These are phyloP conservation scores for Nidularia pulvinata DNA, from an alignment of 768 basidiomycete genomes.

Conservation along the genomic window DNA sequence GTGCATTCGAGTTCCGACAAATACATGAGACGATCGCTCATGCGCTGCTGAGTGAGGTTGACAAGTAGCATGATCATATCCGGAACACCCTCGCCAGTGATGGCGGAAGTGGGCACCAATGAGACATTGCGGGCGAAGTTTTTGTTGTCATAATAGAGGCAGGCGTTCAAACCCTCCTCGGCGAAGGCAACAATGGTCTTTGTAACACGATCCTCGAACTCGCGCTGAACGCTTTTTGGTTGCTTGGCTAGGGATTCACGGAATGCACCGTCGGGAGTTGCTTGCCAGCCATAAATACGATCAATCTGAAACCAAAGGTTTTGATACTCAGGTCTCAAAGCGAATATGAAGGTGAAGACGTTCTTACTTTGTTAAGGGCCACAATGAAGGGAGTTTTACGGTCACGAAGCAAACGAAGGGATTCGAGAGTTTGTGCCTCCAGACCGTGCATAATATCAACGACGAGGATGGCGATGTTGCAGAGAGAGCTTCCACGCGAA, in stretches of 20 bases:
- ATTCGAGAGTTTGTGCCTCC: conserved; percentile 98
- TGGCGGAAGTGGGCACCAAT: conserved; percentile 95
- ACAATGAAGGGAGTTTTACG: conserved; percentile 99
- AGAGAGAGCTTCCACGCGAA: conserved; percentile 92
- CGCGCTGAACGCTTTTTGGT: conserved; percentile 73
- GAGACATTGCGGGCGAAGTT: conserved; percentile 93
- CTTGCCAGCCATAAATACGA: conserved; percentile 94
- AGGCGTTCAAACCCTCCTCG: conserved; percentile 96
- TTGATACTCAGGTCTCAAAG: too few species aligned
- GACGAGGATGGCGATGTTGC: conserved; percentile 98
- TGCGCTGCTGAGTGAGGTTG: conserved; percentile 96
- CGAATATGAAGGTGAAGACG: too few species aligned
- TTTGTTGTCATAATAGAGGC: conserved; percentile 98
- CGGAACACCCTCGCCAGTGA: conserved; percentile 97
- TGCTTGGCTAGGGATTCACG: conserved; percentile 89
- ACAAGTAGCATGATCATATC: conserved; percentile 99
- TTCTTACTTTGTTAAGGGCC: conserved; percentile 87
- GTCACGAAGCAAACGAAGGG: conserved; percentile 86
- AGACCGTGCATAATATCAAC: conserved; percentile 99
- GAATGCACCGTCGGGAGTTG: conserved; percentile 93
- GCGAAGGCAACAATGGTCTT: conserved; percentile 93
- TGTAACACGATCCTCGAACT: conserved; percentile 87
- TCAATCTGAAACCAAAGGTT: conserved; percentile 69
- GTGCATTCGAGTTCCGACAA: conserved; percentile 97
- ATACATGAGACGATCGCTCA: conserved; percentile 98